These are phyloP conservation scores for Pestalotiopsis sp. DNA, from an alignment of 2,329 filamentous ascomycete genomes.

Conservation along the genomic window DNA sequence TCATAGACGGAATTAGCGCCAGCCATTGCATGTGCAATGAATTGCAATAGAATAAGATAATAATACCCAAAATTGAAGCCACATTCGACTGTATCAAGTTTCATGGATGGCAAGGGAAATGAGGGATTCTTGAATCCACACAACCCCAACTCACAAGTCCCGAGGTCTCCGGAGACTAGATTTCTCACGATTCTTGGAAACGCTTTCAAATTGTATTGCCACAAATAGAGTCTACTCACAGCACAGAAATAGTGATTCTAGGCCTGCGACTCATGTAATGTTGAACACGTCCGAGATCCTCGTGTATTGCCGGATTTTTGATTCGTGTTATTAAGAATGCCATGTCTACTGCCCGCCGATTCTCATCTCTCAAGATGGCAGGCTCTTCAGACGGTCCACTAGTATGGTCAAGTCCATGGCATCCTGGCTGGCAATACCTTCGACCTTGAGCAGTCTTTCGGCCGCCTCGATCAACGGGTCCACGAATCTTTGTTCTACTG, in stretches of 20 bases:
- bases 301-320: background rate
- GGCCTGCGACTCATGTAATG: background rate
- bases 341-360: background rate
- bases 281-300: background rate
- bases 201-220: background rate
- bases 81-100: background rate
- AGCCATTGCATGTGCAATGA: background rate
- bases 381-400: slow-evolving; percentile 13
- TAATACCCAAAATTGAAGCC: background rate
- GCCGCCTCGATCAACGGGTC: slow-evolving; percentile 53
- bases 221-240: background rate
- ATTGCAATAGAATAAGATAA: background rate
- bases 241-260: background rate
- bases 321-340: background rate
- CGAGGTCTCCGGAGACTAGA: no score
- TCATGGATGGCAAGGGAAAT: no score
- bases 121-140: no score
- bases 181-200: no score
- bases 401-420: slow-evolving; percentile 17
- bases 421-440: background rate
- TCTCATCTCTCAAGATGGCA: slow-evolving; percentile 2
- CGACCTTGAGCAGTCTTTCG: slow-evolving; percentile 29
- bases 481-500: slow-evolving; percentile 61
- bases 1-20: background rate
- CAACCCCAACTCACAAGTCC: no score